phyloP scores from a whole-genome alignment of 1,284 basidiomycete species.

The Melanopsichium pennsylvanicum region DNA sequence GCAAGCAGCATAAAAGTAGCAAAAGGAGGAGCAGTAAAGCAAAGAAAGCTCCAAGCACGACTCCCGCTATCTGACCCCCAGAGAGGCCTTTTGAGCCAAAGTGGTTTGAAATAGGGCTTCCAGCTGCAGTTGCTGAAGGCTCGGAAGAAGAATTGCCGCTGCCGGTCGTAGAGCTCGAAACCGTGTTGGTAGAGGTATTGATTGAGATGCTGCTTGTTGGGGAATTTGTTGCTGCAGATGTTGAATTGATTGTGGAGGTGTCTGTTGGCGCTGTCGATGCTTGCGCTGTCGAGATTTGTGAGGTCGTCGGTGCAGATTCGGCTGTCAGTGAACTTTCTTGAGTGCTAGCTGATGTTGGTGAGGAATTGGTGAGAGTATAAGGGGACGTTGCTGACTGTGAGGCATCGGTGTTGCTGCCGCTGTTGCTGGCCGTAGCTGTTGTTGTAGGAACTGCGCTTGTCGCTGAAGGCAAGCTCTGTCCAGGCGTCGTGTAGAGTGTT shows the following conservation, averaged over 20 bases:
- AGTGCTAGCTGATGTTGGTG: not conserved
- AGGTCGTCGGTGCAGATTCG: conserved; percentile 1
- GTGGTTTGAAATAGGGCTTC: conserved; percentile 5
- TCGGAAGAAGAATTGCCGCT: not conserved
- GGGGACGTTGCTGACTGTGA: conserved; percentile 3
- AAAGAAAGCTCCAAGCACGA: conserved; percentile 46
- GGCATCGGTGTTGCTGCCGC: not conserved
- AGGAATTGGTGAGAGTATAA: not conserved
- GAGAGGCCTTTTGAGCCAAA: conserved; percentile 16
- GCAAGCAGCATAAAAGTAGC: conserved; percentile 32
- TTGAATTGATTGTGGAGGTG: not conserved
- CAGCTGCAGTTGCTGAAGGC: conserved; percentile 22
- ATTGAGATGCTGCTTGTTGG: not conserved
- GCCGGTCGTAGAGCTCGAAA: not conserved
- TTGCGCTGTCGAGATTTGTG: not conserved
- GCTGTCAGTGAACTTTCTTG: conserved; percentile 9
- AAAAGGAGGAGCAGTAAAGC: conserved; percentile 43
- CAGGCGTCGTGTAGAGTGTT: conserved; percentile 49
- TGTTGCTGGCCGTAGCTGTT: not conserved
- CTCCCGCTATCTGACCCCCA: conserved; percentile 54
- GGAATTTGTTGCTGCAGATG: not conserved
- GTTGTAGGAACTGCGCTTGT: conserved; percentile 3
- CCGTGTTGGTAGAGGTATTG: not conserved
- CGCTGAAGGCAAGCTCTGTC: conserved; percentile 11
- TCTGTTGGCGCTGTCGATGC: not conserved